Base-by-base conservation (phyloP, 1,284 basidiomycete species). In the Heterobasidion irregulare region DNA sequence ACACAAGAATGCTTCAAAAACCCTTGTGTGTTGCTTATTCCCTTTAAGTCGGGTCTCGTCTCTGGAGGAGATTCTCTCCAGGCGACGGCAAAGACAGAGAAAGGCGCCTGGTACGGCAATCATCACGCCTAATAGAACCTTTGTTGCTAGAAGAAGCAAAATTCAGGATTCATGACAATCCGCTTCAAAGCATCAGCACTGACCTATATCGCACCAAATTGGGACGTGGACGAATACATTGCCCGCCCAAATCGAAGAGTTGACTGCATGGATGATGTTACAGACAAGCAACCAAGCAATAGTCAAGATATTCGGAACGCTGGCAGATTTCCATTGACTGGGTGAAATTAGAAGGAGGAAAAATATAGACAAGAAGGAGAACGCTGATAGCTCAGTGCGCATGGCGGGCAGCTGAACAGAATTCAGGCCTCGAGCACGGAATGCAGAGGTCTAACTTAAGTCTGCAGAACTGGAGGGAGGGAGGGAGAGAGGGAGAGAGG, bases 181-280 rank as follows among this genome's bases (percentile, higher is more conserved):
- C 34, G 18, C 43, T 51, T 19, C 6, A 8, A 7, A 52, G 32
- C 34, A 33, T 26, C 10, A 47, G 15, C 8, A 62, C 72, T 59
- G 52, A 80, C 78, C 66, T 49, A 82, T 75, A 61, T 82, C 79
- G 59, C 79, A 82, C 74, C 75, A 82, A 1, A 70, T 67, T 0
- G 72, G 70, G 0, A 67, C 64, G 2, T 64, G 65, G 35, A 73
- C 63, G 2, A 58, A 60, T 18, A 61, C 60, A 54, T 73, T 75
- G 45, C 69, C 66, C 13, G 68, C 66, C 77, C 78, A 82, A 0
- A 76, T 58, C 18, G 76, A 59, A 16, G 70, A 63, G 62, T 81
- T 75, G 41, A 79, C 64, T 35, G 70, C 70, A 57, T 72, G 73
- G 16, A 76, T 68, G 32, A 78, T 36, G 56, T 75, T 77, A 50